phyloP scores from a whole-genome alignment of 2,329 filamentous ascomycete genomes.

The Ascochyta fabae region DNA sequence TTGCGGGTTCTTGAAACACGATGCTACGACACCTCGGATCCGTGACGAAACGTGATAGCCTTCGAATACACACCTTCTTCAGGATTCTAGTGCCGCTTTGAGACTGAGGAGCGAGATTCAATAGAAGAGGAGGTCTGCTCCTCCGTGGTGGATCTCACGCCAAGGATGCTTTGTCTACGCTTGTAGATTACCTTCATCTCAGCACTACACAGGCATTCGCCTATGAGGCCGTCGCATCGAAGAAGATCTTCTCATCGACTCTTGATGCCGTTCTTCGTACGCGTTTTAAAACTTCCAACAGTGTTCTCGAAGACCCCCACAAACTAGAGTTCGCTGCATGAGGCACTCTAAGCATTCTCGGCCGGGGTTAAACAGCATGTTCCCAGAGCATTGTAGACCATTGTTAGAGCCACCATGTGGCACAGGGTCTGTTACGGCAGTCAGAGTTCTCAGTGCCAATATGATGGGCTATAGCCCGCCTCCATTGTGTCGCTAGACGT shows the following conservation, averaged over 20 bases:
- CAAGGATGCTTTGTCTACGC: background rate
- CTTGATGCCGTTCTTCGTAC: background rate
- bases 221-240: background rate
- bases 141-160: background rate
- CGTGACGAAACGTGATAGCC: slow-evolving; percentile 32
- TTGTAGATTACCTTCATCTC: background rate
- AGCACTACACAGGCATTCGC: background rate
- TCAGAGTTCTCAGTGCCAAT: slow-evolving; percentile 3
- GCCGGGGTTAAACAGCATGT: background rate
- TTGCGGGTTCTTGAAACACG: slow-evolving; percentile 27
- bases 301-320: background rate
- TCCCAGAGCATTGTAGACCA: background rate
- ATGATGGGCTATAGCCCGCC: slow-evolving; percentile 19
- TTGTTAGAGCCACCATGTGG: slow-evolving; percentile 8
- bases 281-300: background rate
- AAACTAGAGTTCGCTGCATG: background rate
- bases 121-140: background rate
- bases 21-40: slow-evolving; percentile 11
- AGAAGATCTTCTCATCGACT: no score
- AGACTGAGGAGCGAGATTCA: slow-evolving; percentile 1
- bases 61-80: slow-evolving; percentile 15
- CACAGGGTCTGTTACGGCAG: slow-evolving; percentile 17
- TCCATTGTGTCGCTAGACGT: slow-evolving; percentile 23
- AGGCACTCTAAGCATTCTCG: background rate
- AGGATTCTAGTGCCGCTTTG: slow-evolving; percentile 9